These are phyloP conservation scores for Aureobasidium leucospermi DNA, from an alignment of 2,329 filamentous ascomycete species.

Conservation along the genomic window DNA sequence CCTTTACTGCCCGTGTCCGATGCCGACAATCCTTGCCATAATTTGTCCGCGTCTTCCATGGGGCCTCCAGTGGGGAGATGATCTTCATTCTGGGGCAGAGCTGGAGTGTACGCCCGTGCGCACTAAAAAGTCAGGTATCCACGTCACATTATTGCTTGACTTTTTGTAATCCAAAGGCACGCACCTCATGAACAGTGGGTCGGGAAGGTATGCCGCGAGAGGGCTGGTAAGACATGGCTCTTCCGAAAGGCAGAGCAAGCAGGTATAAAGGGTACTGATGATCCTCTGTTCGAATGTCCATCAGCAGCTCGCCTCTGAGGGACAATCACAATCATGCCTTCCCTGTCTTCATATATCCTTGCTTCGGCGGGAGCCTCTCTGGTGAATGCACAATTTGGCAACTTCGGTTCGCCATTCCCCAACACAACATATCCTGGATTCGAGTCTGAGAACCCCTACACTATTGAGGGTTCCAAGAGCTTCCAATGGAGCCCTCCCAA, in stretches of 20 bases:
- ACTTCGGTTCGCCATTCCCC: constrained; percentile 18
- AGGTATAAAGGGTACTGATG: not conserved
- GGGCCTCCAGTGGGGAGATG: constrained; percentile 12
- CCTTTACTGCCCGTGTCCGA: not conserved
- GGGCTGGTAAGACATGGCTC: not conserved
- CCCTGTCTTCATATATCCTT: constrained; percentile 6
- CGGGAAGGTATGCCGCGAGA: not conserved
- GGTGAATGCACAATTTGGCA: constrained; percentile 17
- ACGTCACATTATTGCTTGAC: constrained; percentile 10
- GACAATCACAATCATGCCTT: constrained; percentile 8
- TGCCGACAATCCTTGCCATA: not conserved
- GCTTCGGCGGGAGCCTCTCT: constrained; percentile 12
- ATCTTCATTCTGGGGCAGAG: constrained; percentile 10
- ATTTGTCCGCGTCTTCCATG: constrained; percentile 4
- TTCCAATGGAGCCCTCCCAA: constrained; percentile 22
- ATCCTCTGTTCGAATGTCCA: not conserved
- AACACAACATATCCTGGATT: constrained; percentile 23
- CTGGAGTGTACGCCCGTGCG: not conserved
- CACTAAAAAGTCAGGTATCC: constrained; percentile 3
- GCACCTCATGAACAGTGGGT: not conserved
- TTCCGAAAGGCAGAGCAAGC: not conserved
- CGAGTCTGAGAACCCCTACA: constrained; percentile 21
- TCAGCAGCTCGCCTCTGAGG: constrained; percentile 1
- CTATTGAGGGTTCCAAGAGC: constrained; percentile 19
- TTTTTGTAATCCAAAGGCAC: not conserved